Conservation (phyloP, 306 rosid genomes). For the Malus sylvestris region DNA sequence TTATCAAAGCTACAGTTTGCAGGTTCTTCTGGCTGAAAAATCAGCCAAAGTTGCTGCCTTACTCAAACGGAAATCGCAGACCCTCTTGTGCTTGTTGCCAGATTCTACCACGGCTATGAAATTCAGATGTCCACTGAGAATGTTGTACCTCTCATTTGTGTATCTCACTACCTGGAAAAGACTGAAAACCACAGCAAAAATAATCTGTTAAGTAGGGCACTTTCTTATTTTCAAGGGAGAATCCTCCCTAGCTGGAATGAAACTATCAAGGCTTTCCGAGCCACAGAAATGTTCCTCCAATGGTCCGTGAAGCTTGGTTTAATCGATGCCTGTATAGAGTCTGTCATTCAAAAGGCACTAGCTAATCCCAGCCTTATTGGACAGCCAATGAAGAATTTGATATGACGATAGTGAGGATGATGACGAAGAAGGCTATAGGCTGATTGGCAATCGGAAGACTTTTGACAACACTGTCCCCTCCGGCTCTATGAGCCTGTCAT, state of each 20-base stretch:
- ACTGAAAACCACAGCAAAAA: conserved; percentile 36
- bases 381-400: conserved; percentile 21
- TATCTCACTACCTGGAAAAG: conserved; percentile 40
- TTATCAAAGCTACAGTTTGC: too few species aligned
- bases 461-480: conserved; percentile 37
- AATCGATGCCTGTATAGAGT: conserved; percentile 32
- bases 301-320: conserved; percentile 35
- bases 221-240: conserved; percentile 24
- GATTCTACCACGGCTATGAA: conserved; percentile 41
- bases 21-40: conserved; percentile 42
- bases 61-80: conserved; percentile 15
- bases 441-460: conserved; percentile 33
- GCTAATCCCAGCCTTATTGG: conserved; percentile 37
- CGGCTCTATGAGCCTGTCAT: conserved; percentile 36
- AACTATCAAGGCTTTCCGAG: conserved; percentile 34
- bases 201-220: conserved; percentile 31
- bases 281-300: conserved; percentile 26
- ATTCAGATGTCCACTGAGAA: conserved; percentile 33
- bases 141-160: conserved; percentile 32
- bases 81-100: conserved; percentile 34
- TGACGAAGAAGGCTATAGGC: neutral
- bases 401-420: conserved; percentile 10
- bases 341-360: conserved; percentile 29
- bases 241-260: conserved; percentile 49
- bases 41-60: conserved; percentile 31